A percentile compares a stretch with the other conserved stretches of the same genome.
Conservation (phyloP, 305 asterid species). For the Euphrasia arctica region DNA sequence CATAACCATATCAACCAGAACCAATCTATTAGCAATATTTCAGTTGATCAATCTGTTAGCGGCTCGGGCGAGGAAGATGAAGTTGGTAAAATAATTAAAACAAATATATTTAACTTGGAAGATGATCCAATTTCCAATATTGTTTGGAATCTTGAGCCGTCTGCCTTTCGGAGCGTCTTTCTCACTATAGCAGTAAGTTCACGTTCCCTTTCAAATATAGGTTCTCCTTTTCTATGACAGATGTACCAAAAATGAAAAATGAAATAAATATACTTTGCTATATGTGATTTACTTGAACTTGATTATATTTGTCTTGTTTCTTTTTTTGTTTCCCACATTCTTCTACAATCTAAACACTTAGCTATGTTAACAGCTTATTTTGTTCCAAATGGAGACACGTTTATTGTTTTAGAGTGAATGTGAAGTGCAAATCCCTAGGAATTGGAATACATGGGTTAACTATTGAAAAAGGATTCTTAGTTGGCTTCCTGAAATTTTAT, state of each 20-base stretch:
- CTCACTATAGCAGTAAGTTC: constrained; percentile 78
- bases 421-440: constrained; percentile 8
- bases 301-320: constrained; percentile 24
- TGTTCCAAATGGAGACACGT: constrained; percentile 21
- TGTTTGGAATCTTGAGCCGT: constrained; percentile 74
- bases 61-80: constrained; percentile 32
- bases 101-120: constrained; percentile 42
- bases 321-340: constrained; percentile 22
- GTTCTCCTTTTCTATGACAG: constrained; percentile 15
- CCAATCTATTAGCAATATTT: constrained; percentile 35
- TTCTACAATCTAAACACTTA: constrained; percentile 9
- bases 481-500: constrained; percentile 10
- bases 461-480: not conserved
- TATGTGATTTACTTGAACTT: constrained; percentile 24
- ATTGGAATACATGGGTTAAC: not conserved
- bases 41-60: constrained; percentile 33
- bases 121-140: constrained; percentile 74
- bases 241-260: not conserved
- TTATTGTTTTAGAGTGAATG: constrained; percentile 15
- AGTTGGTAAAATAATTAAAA: constrained; percentile 28
- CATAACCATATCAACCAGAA: constrained; percentile 54
- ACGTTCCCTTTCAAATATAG: constrained; percentile 19
- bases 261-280: constrained; percentile 20
- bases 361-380: constrained; percentile 19
- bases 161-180: constrained; percentile 54